Evolutionary conservation across 257 asterid genomes (phyloP), one percentile per base, ranked within the genome.

Genomic region (Scutellaria barbata): DNA sequence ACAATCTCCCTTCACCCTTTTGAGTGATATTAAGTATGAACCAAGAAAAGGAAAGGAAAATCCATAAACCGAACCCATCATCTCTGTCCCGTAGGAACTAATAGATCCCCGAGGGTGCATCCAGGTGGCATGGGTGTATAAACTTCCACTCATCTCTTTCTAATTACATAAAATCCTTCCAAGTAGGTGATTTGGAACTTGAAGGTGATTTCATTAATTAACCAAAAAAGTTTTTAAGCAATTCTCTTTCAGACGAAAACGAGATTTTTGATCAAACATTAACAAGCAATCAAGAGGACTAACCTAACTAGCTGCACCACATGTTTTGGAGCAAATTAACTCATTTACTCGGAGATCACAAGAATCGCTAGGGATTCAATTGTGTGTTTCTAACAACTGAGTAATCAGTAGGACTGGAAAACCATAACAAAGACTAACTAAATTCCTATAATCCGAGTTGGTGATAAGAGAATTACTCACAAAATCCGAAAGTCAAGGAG

Each of bases 181-280:
- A 46, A 54, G 51, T 45, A 66, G 45, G 75, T 42, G 42, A 47
- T 14, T 45, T 5, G 47, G 20, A 46, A 68, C 72, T 41, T 63
- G 48, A 70, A 48, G 51, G 40, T 52, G 40, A 10, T 59, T 22
- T 25, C 25, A 66, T 10, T 57, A 58, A 30, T 59, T n/a, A 65
- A 63, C 57, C 60, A 55, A 14, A 14, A 45, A 18, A 13, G 48
- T 37, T 14, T 16, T 46, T 40, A 69, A 43, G 62, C 41, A 10
- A 52, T 55, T 33, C 56, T 41, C 52, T 51, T 0, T 20, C 41
- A 43, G 54, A 58, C 66, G n/a, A 66, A 51, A 42, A 41, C 8
- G 75, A 66, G 58, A 43, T 35, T 20, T 60, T 22, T 22, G 55
- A 62, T 18, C 63, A 18, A 58, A 42, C 47, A 18, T 30, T 20